phyloP scores from a whole-genome alignment of 139 green algal genomes.

The Zygnema cylindricum region DNA sequence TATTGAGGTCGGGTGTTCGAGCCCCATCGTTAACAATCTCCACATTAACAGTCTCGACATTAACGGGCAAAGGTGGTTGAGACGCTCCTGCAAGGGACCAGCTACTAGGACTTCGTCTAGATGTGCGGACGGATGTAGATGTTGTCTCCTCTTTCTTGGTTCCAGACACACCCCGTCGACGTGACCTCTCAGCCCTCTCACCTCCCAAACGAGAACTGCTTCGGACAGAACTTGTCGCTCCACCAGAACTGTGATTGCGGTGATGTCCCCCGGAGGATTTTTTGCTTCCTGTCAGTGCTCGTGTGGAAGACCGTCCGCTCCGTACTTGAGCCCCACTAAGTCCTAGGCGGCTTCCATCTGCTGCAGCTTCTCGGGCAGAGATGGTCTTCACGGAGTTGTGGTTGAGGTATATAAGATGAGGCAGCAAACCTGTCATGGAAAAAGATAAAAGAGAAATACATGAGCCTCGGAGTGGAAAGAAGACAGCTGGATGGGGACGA shows the following conservation, averaged over 20 bases:
- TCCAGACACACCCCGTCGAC: no score
- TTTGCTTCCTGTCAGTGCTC: neutral
- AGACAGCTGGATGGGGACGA: neutral
- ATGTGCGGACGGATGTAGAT: neutral
- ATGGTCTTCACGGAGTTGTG: constrained; percentile 14
- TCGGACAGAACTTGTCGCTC: neutral
- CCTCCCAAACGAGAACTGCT: no score
- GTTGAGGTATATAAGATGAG: constrained; percentile 56
- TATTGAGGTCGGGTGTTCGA: neutral
- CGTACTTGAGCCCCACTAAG: neutral
- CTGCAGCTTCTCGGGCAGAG: neutral
- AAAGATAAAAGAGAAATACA: neutral
- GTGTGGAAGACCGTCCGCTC: neutral
- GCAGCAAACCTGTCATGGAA: constrained; percentile 35
- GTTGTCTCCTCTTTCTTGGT: neutral
- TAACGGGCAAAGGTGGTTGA: neutral
- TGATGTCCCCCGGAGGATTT: neutral
- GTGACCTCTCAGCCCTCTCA: neutral
- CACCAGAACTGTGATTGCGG: neutral
- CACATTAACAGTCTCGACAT: no score
- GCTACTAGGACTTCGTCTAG: neutral
- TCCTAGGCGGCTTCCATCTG: neutral
- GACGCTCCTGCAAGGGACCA: neutral
- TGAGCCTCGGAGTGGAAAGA: neutral
- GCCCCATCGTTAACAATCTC: neutral